Evolutionary conservation across 139 green algal species (phyloP).

Genomic region (Choricystis sp.): DNA sequence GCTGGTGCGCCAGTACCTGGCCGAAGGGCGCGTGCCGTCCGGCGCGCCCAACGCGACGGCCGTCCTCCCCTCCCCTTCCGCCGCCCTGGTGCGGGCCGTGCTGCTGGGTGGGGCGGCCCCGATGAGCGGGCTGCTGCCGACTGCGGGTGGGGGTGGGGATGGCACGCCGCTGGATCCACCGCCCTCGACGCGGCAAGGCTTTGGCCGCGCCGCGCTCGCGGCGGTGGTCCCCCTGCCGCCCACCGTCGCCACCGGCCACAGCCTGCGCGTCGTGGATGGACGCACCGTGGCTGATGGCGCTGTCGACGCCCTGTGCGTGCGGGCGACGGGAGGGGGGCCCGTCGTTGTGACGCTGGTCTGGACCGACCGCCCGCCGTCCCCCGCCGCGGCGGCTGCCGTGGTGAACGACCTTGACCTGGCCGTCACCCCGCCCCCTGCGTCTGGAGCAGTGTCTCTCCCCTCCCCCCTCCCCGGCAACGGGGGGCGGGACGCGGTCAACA

Average conservation of each 20-base stretch:
- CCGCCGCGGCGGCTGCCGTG: conserved; percentile 14
- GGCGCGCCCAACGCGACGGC: conserved; percentile 2
- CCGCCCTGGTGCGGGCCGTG: conserved; percentile 51
- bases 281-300: conserved; percentile 5
- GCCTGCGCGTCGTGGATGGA: conserved; percentile 20
- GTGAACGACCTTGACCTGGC: conserved; percentile 70
- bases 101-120: conserved; percentile 23
- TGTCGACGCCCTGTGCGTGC: conserved; percentile 45
- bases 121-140: neutral
- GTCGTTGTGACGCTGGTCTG: conserved; percentile 52
- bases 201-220: conserved; percentile 32
- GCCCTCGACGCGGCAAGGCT: conserved; percentile 31
- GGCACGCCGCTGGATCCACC: conserved; percentile 30
- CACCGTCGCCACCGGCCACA: neutral
- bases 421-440: too few species aligned
- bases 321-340: conserved; percentile 25
- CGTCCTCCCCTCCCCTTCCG: conserved; percentile 26
- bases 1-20: conserved; percentile 73
- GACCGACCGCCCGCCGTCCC: conserved; percentile 30
- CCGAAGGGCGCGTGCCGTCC: conserved; percentile 24
- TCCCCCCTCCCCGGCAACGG: conserved; percentile 30
- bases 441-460: conserved; percentile 26
- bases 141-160: neutral
- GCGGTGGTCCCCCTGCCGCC: conserved; percentile 24
- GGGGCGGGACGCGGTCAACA: conserved; percentile 40